Evolutionary conservation across 108 stramenopile genomes (phyloP).

Genomic region (Nannochloropsis salina): DNA sequence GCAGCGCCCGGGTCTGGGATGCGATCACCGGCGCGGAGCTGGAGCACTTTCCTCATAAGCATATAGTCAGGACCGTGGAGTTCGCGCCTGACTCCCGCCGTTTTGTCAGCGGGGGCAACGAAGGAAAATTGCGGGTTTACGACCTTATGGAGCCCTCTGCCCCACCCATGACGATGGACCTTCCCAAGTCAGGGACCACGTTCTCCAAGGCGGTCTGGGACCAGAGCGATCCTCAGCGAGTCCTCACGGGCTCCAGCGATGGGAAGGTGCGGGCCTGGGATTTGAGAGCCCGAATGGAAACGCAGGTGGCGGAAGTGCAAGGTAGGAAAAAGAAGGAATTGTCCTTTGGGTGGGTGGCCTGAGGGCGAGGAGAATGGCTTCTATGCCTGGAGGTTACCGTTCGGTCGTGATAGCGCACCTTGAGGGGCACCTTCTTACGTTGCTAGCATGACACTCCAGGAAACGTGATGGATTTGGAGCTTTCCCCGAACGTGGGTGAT

Average conservation of each 20-base stretch:
- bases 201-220: conserved; percentile 33
- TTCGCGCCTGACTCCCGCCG: conserved; percentile 69
- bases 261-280: conserved; percentile 42
- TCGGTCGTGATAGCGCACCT: too few relatives aligned
- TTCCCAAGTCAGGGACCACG: conserved; percentile 1
- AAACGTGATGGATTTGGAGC: conserved; percentile 81
- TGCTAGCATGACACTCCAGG: conserved; percentile 33
- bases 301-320: conserved; percentile 23
- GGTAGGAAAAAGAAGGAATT: conserved; percentile 23
- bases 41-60: conserved; percentile 70
- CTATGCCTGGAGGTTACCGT: neutral
- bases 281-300: conserved; percentile 24
- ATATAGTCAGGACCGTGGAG: conserved; percentile 90
- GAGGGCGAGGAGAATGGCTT: neutral
- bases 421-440: too few relatives aligned
- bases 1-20: conserved; percentile 53
- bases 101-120: conserved; percentile 88
- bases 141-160: conserved; percentile 48
- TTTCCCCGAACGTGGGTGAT: conserved; percentile 51
- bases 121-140: conserved; percentile 78
- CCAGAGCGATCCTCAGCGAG: conserved; percentile 12
- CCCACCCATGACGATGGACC: neutral
- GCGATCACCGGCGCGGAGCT: conserved; percentile 55
- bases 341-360: too few relatives aligned
- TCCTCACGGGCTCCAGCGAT: conserved; percentile 39